phyloP scores from a whole-genome alignment of 73 alveolate genomes.

The Blepharisma japonicum region DNA sequence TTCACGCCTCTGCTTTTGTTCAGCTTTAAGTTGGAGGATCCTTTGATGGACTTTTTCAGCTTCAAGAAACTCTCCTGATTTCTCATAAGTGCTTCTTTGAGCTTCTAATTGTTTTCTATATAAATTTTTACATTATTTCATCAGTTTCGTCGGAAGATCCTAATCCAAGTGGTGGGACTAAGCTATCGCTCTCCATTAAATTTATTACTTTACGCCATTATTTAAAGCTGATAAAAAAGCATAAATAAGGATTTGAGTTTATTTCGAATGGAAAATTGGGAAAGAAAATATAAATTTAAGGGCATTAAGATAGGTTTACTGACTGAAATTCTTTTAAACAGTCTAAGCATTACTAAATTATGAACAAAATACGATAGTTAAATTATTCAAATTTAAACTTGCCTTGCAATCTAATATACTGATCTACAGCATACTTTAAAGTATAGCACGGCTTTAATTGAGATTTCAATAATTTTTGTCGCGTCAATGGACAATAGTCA shows the following conservation, averaged over 20 bases:
- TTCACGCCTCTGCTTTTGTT: conserved; percentile 30
- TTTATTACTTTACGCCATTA: too few relatives aligned
- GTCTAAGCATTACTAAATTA: too few relatives aligned
- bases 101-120: conserved; percentile 52
- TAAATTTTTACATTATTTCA: conserved; percentile 37
- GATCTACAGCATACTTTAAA: conserved; percentile 28
- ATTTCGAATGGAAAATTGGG: too few relatives aligned
- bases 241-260: too few relatives aligned
- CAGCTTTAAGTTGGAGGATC: conserved; percentile 43
- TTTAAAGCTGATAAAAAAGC: too few relatives aligned
- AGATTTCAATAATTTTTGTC: background rate
- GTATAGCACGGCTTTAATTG: conserved; percentile 40
- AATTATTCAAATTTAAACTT: too few relatives aligned
- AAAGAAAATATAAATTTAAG: too few relatives aligned
- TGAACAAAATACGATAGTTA: too few relatives aligned
- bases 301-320: too few relatives aligned
- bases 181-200: too few relatives aligned
- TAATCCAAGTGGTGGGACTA: too few relatives aligned
- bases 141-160: conserved; percentile 29
- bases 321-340: too few relatives aligned
- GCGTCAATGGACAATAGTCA: conserved; percentile 37
- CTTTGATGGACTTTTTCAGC: conserved; percentile 73
- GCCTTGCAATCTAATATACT: background rate
- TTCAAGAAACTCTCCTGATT: conserved; percentile 50
- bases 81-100: conserved; percentile 55